phyloP scores from a whole-genome alignment of 352 stramenopile species.

The Albugo candida region DNA sequence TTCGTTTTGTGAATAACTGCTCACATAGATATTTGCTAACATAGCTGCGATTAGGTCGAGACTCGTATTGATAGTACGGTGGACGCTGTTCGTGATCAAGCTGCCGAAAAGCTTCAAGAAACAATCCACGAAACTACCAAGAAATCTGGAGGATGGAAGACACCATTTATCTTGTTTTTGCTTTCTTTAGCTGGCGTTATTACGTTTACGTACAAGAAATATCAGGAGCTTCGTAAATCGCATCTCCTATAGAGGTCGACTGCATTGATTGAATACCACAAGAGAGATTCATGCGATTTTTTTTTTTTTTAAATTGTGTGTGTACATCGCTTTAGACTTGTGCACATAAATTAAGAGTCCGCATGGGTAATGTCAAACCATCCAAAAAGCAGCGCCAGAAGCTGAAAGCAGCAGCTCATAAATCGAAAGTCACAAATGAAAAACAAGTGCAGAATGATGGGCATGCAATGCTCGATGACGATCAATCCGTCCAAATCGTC shows the following conservation, averaged over 20 bases:
- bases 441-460: slow-evolving; percentile 9
- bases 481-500: slow-evolving; percentile 16
- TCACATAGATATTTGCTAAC: not conserved
- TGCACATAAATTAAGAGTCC: not conserved
- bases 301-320: not conserved
- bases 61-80: slow-evolving; percentile 36
- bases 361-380: slow-evolving; percentile 30
- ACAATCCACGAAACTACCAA: slow-evolving; percentile 53
- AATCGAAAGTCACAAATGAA: slow-evolving; percentile 12
- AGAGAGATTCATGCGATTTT: not conserved
- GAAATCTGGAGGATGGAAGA: slow-evolving; percentile 63
- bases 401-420: slow-evolving; percentile 19
- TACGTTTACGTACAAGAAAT: slow-evolving; percentile 68
- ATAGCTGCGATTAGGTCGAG: not conserved
- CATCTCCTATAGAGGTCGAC: slow-evolving; percentile 44
- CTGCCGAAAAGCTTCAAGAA: slow-evolving; percentile 42
- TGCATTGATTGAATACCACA: not conserved
- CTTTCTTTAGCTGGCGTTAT: slow-evolving; percentile 35
- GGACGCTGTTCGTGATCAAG: slow-evolving; percentile 36
- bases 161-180: slow-evolving; percentile 60
- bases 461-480: slow-evolving; percentile 49
- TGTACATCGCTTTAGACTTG: not conserved
- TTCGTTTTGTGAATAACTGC: not conserved
- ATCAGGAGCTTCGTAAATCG: slow-evolving; percentile 73
- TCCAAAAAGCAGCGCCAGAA: slow-evolving; percentile 70